Evolutionary conservation across 2,329 filamentous ascomycete species (phyloP).

Genomic region (Fusarium oxysporum): DNA sequence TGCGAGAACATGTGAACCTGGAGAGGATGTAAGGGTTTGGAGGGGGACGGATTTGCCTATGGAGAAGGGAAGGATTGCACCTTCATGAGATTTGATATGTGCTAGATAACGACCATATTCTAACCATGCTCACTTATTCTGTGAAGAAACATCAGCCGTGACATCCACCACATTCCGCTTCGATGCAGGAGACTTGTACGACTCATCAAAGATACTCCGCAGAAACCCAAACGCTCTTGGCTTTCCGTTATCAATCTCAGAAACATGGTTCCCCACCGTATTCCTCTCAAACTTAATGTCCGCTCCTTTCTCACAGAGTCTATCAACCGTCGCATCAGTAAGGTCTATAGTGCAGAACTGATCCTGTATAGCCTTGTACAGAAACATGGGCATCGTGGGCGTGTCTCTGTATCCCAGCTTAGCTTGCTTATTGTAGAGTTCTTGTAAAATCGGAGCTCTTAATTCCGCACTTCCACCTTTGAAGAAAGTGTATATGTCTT

Average conservation of each 20-base stretch:
- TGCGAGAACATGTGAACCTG: background rate
- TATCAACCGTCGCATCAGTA: slow-evolving; percentile 56
- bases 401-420: slow-evolving; percentile 51
- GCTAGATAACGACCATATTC: background rate
- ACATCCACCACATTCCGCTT: background rate
- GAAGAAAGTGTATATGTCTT: slow-evolving; percentile 48
- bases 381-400: slow-evolving; percentile 60
- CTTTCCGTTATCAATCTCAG: slow-evolving; percentile 39
- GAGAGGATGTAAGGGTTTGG: background rate
- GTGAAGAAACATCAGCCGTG: background rate
- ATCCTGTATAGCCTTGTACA: slow-evolving; percentile 63
- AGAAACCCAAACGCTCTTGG: slow-evolving; percentile 23
- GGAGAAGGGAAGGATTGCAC: background rate
- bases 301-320: slow-evolving; percentile 55
- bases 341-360: slow-evolving; percentile 56
- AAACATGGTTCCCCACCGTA: slow-evolving; percentile 54
- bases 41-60: background rate
- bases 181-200: slow-evolving; percentile 13
- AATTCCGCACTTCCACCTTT: slow-evolving; percentile 42
- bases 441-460: slow-evolving; percentile 27
- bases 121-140: rapidly evolving
- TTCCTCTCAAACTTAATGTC: slow-evolving; percentile 60
- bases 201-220: slow-evolving; percentile 23
- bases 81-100: background rate
- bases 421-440: slow-evolving; percentile 46